Base-by-base conservation (phyloP, 441 rosid species). In the Hura crepitans region DNA sequence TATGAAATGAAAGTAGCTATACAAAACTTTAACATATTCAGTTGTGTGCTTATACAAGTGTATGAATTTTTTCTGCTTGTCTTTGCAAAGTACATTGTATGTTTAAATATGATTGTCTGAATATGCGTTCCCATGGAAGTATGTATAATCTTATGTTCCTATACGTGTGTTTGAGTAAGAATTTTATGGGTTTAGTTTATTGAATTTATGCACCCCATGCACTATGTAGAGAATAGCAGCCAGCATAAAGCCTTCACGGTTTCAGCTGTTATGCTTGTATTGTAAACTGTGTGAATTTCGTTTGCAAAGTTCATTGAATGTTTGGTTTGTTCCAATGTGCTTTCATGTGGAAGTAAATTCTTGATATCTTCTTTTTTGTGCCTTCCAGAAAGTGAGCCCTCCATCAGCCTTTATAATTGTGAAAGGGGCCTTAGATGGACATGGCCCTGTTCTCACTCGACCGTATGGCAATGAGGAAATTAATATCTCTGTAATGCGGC, bases 321-420 rank as follows among this genome's bases (percentile, higher is more conserved):
- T 17, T 18, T 28, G 18, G 23, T 45, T 61, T 45, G 15, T 14
- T 12, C 46, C 43, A 20, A 28, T 64, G 23, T 12, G 18, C 20
- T 6, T 17, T 33, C 39, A 39, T n/a, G 2, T 30, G 14, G 1
- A 1, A 55, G 6, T 17, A 11, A 55, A 51, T 1, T 67, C 2
- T 27, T 31, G 17, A 20, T 14, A 20, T 70, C 31, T 1, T 45
- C 18, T 17, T 22, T 61, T 23, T 23, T 46, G 15, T 47, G 46
- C 13, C 13, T 70, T 76, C 81, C 81, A 92, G 96, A 90, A 88
- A 79, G 88, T 93, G 79, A 82, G 77, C 65, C 92, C 98, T 68
- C 98, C 98, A 13, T 77, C 91, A 18, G 79, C 74, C 2, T 93
- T 85, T 73, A 78, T 83, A 6, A 81, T 93, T 18, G 64, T 85